phyloP scores from a whole-genome alignment of 2,329 filamentous ascomycete species.

The Colletotrichum sp. region DNA sequence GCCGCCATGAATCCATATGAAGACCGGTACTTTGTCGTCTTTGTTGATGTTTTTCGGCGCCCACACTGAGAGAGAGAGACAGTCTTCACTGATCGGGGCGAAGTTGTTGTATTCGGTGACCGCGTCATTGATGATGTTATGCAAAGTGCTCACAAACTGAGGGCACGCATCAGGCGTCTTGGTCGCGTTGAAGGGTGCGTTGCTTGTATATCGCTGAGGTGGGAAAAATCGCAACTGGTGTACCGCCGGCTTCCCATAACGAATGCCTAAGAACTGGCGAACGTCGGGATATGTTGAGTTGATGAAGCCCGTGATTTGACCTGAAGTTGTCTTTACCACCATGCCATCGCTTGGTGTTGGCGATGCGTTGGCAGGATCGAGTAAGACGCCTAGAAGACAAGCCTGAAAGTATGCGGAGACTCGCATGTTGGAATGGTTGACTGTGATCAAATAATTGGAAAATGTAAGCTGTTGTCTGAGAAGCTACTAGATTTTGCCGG shows the following conservation, averaged over 20 bases:
- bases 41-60: background rate
- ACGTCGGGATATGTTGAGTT: background rate
- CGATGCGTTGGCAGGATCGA: background rate
- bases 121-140: background rate
- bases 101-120: background rate
- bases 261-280: background rate
- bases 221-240: background rate
- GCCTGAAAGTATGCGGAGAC: background rate
- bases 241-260: background rate
- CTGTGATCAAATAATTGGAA: background rate
- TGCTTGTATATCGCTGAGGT: background rate
- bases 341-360: background rate
- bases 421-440: background rate
- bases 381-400: background rate
- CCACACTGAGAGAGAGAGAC: constrained; percentile 36
- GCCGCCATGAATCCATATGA: constrained; percentile 63
- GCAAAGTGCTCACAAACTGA: background rate
- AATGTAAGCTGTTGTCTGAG: background rate
- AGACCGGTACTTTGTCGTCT: constrained; percentile 32
- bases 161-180: background rate
- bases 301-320: background rate
- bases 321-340: background rate
- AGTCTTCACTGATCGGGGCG: constrained; percentile 35
- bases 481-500: background rate
- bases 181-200: background rate